A percentile compares a stretch with the other conserved stretches of the same genome.
phyloP scores from a whole-genome alignment of 768 basidiomycete genomes.

The Trametopsis cervina region DNA sequence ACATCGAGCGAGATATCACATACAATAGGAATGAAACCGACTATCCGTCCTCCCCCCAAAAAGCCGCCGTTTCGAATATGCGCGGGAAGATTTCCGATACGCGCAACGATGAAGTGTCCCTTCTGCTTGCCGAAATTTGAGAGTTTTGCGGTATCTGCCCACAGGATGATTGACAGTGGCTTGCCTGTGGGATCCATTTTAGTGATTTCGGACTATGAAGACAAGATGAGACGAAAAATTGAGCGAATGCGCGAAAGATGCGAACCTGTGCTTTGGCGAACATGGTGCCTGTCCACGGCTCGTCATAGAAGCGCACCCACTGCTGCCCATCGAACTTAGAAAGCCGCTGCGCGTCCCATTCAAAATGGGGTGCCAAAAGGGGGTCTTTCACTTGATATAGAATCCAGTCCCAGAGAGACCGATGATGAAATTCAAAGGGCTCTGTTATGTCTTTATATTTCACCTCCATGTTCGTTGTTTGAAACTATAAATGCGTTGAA shows the following conservation, averaged over 20 bases:
- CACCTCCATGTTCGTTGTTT: background rate
- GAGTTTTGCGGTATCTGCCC: constrained; percentile 18
- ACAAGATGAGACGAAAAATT: background rate
- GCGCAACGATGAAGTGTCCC: constrained; percentile 16
- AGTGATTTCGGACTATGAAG: background rate
- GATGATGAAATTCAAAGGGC: constrained; percentile 3
- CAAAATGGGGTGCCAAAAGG: constrained; percentile 10
- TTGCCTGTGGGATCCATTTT: too few species aligned
- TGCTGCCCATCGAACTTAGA: constrained; percentile 7
- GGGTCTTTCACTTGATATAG: constrained; percentile 7
- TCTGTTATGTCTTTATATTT: background rate
- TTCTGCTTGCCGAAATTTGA: constrained; percentile 15
- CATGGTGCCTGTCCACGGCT: constrained; percentile 11
- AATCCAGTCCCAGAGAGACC: constrained; percentile 11
- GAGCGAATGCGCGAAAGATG: background rate
- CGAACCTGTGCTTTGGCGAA: constrained; percentile 13
- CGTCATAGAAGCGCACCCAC: too few species aligned
- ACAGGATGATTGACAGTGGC: constrained; percentile 7
- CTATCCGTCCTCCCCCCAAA: constrained; percentile 17
- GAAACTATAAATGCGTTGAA: constrained; percentile 2
- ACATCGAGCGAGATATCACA: background rate
- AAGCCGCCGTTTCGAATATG: constrained; percentile 11
- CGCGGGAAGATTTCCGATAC: constrained; percentile 14
- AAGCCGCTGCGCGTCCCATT: constrained; percentile 10
- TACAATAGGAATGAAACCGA: constrained; percentile 23